phyloP scores from a whole-genome alignment of 1,284 basidiomycete species.

The Rhodotorula sp. region DNA sequence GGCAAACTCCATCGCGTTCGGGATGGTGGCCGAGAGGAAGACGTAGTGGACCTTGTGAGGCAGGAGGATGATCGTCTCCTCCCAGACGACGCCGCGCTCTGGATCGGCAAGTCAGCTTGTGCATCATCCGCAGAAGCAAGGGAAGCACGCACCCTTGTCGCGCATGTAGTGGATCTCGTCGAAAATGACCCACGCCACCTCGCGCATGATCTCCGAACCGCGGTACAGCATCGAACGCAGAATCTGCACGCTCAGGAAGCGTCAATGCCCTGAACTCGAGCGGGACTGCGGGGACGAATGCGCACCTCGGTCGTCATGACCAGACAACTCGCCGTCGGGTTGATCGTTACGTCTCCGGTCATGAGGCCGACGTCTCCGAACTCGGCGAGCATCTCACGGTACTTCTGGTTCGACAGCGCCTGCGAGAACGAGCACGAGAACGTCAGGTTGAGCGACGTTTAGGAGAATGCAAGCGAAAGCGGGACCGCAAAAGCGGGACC shows the following conservation, averaged over 20 bases:
- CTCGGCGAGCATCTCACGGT: constrained; percentile 93
- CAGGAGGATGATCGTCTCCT: constrained; percentile 90
- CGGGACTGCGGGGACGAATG: constrained; percentile 1
- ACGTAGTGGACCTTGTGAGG: constrained; percentile 96
- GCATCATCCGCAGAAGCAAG: constrained; percentile 58
- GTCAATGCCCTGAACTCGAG: constrained; percentile 1
- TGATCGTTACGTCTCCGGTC: constrained; percentile 99
- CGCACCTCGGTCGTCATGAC: constrained; percentile 98
- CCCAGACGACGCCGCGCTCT: constrained; percentile 64
- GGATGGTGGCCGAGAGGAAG: constrained; percentile 99
- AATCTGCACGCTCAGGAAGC: constrained; percentile 63
- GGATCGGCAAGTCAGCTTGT: constrained; percentile 46
- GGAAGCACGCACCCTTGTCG: constrained; percentile 64
- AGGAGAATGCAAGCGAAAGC: neutral
- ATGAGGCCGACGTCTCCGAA: constrained; percentile 98
- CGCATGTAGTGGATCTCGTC: constrained; percentile 99
- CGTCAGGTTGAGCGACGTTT: neutral
- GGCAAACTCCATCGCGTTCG: constrained; percentile 99
- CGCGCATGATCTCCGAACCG: constrained; percentile 98
- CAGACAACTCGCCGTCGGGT: constrained; percentile 91
- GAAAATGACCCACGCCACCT: constrained; percentile 99
- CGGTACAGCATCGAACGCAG: constrained; percentile 97
- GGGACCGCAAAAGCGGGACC: neutral
- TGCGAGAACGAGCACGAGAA: constrained; percentile 49
- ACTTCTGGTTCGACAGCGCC: constrained; percentile 98